Evolutionary conservation across 345 rosid species (phyloP), one percentile per base, ranked within the genome.

Genomic region (Acer negundo): DNA sequence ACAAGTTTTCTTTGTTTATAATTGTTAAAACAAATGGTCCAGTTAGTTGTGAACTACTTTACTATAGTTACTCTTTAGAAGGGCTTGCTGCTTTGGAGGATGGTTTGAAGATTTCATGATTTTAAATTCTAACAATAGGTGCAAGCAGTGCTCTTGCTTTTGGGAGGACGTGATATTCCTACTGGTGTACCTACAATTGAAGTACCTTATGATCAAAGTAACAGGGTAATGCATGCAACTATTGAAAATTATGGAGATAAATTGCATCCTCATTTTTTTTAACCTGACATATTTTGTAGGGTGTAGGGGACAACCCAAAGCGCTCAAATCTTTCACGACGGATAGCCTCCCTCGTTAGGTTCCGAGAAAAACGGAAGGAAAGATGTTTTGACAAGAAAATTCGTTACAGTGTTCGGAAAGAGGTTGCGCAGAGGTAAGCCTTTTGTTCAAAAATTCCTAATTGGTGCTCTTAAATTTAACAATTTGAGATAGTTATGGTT

Each of bases 381-480:
- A 84, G 95, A 83, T 89, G 93, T 80, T 91, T 91, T 81, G 95
- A 89, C 81, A 91, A 91, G 87, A 91, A 89, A 84, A 89, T 91
- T 82, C 82, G 95, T 75, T 91, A 91, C 77, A 85, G 89, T 0
- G 89, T 91, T 69, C 86, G 95, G 46, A 89, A 88, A 82, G 93
- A 91, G 85, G 95, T 91, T 72, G 95, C 95, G 24, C 91, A 89
- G 75, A 89, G 95, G 95, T 91, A 80, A 73, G 74, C 17, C 26
- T 15, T 58, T 46, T 23, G 24, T 20, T 44, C 10, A 58, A 28
- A 31, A 51, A 35, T 56, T 24, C 44, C n/a, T 28, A 9, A 3
- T n/a, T 42, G 20, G 49, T 46, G 11, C 15, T n/a, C 40, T 35
- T 53, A 53, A 66, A 51, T 49, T 20, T 35, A 64, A 53, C 26